A percentile compares a stretch with the other conserved stretches of the same genome.
Conservation (phyloP, 2,329 filamentous ascomycete species). For the Cercospora zeae-maydis region DNA sequence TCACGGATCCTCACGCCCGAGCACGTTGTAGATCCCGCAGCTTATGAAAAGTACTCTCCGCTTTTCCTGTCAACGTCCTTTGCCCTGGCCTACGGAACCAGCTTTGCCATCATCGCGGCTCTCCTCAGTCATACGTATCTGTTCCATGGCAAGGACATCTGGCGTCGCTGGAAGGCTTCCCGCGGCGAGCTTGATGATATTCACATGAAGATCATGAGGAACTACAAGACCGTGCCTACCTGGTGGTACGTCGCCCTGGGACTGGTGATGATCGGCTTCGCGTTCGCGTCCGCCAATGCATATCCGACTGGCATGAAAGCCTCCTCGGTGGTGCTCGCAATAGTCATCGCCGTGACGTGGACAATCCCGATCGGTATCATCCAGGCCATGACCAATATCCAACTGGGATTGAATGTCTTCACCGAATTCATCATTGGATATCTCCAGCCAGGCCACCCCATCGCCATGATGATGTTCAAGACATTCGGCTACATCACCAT, state of each 20-base stretch:
- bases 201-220: slow-evolving; percentile 77
- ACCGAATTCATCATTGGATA: slow-evolving; percentile 27
- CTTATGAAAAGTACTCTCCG: slow-evolving; percentile 74
- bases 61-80: slow-evolving; percentile 86
- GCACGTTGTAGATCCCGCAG: slow-evolving; percentile 71
- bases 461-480: slow-evolving; percentile 43
- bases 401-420: slow-evolving; percentile 29
- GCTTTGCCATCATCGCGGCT: slow-evolving; percentile 77
- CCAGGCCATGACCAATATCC: slow-evolving; percentile 77
- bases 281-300: slow-evolving; percentile 32
- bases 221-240: slow-evolving; percentile 76
- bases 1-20: slow-evolving; percentile 73
- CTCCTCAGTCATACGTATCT: slow-evolving; percentile 76
- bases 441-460: slow-evolving; percentile 31
- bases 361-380: slow-evolving; percentile 91
- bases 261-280: slow-evolving; percentile 23
- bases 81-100: slow-evolving; percentile 77
- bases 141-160: slow-evolving; percentile 83
- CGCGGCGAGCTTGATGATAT: slow-evolving; percentile 60
- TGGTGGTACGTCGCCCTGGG: slow-evolving; percentile 61
- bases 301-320: slow-evolving; percentile 79
- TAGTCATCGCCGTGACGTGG: slow-evolving; percentile 72
- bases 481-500: slow-evolving; percentile 39
- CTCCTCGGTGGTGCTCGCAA: slow-evolving; percentile 76
- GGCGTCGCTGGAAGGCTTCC: slow-evolving; percentile 66